phyloP scores from a whole-genome alignment of 257 asterid species.

The Capsicum chinense region DNA sequence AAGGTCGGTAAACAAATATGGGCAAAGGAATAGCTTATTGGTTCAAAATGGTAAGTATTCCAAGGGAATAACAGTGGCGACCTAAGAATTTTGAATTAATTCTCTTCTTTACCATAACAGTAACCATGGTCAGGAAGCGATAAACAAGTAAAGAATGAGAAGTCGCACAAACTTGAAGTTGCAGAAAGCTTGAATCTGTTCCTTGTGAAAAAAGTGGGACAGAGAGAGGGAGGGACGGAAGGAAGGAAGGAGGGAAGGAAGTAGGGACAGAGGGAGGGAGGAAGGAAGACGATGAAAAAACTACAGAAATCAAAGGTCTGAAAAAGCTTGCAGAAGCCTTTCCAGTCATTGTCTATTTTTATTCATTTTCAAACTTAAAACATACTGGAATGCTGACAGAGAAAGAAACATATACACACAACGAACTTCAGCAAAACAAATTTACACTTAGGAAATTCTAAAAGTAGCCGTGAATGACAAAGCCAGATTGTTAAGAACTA shows the following conservation, averaged over 20 bases:
- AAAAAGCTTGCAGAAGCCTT: background rate
- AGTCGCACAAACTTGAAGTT: background rate
- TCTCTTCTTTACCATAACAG: background rate
- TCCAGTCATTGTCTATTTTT: background rate
- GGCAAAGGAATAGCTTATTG: background rate
- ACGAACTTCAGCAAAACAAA: background rate
- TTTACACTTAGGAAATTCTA: background rate
- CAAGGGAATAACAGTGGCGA: background rate
- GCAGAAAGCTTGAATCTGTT: background rate
- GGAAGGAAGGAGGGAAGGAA: too few species aligned
- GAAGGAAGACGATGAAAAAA: background rate
- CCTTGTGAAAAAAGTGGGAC: background rate
- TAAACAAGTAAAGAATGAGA: background rate
- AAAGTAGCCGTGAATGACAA: background rate
- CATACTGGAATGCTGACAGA: background rate
- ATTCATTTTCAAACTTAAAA: background rate
- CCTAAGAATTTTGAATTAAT: background rate
- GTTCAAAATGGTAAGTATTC: background rate
- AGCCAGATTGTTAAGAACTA: background rate
- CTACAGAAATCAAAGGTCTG: background rate
- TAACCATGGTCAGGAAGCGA: constrained; percentile 6
- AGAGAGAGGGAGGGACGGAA: background rate
- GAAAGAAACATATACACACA: background rate
- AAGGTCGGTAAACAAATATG: background rate
- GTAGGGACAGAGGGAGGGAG: background rate